These are phyloP conservation scores for Entomortierella beljakovae DNA, from an alignment of 192 early-diverging fungal genomes.

Conservation along the genomic window DNA sequence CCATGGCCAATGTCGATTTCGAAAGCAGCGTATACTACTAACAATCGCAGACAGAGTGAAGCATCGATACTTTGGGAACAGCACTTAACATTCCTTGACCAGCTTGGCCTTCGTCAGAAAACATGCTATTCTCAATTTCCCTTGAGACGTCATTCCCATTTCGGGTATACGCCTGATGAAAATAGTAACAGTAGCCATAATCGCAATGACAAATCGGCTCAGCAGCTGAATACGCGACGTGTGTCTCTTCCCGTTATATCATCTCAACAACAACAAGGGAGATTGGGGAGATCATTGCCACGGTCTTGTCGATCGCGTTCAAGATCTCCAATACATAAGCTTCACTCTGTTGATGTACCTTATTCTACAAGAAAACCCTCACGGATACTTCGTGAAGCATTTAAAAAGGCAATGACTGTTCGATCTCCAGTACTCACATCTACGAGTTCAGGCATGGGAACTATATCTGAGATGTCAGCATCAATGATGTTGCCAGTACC, in stretches of 20 bases:
- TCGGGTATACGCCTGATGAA: not conserved
- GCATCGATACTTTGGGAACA: not conserved
- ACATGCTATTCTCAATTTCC: not conserved
- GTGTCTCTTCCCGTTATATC: not conserved
- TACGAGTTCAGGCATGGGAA: constrained; percentile 16
- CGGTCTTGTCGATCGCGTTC: not conserved
- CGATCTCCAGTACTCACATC: constrained; percentile 39
- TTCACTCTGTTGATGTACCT: not conserved
- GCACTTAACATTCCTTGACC: constrained; percentile 1
- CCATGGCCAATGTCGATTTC: not conserved
- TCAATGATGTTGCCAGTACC: no score
- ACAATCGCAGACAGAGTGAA: not conserved
- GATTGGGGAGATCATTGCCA: not conserved
- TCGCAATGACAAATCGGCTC: not conserved
- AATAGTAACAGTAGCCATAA: not conserved
- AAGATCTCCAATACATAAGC: not conserved
- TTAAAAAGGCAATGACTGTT: constrained; percentile 22
- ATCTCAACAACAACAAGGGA: not conserved
- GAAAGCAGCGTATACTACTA: not conserved
- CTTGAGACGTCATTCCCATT: not conserved
- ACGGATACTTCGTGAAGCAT: constrained; percentile 9
- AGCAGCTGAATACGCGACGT: not conserved
- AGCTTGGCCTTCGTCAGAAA: not conserved
- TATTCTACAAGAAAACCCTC: not conserved
- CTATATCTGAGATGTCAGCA: not conserved